Base-by-base conservation (phyloP, 495 filamentous ascomycete genomes). In the Penicillium atrosanguineum region DNA sequence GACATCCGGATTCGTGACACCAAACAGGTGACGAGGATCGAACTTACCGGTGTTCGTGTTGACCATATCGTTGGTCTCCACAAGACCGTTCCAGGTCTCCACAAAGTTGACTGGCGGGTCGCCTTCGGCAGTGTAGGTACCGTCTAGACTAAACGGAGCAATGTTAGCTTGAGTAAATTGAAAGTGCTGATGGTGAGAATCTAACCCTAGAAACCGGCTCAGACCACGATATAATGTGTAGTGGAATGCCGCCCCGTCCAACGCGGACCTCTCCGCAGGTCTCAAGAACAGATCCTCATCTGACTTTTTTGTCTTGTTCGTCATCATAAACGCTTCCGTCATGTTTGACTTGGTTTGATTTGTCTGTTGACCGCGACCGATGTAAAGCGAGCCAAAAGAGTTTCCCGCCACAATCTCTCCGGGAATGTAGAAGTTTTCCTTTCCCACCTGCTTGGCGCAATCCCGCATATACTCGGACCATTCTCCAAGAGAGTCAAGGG, bases 11-110 rank as follows among this genome's bases (percentile, higher is more conserved):
- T 89, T 89, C 8, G 83, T 85, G 4, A 74, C 75, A 23, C 86
- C 86, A 54, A 78, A 89, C 74, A 89, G 79, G 58, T 89, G 86
- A 16, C 86, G 76, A 5, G 86, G 86, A 56, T 89, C 86, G 50
- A 87, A 87, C 52, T 76, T 65, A 29, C 83, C 84, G 3, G 79
- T 87, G 63, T 85, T 83, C 0, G 82, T 72, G 55, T 87, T 88
- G 47, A 79, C 65, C 46, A 88, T 50, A 62, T 89, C 86, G 57
- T 89, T 87, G 6, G 79, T 78, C 31, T 61, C 50, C n/a, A 87
- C 39, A 66, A 88, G 82, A 9, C 71, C 51, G 31, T 83, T 70
- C 85, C 84, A 88, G 8, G 76, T 61, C 16, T 80, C 68, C 15
- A 81, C 74, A 71, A 29, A 84, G 71, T 29, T 80, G 76, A 31